Evolutionary conservation across 2,329 filamentous ascomycete genomes (phyloP).

Genomic region (Diaporthe citriasiana): DNA sequence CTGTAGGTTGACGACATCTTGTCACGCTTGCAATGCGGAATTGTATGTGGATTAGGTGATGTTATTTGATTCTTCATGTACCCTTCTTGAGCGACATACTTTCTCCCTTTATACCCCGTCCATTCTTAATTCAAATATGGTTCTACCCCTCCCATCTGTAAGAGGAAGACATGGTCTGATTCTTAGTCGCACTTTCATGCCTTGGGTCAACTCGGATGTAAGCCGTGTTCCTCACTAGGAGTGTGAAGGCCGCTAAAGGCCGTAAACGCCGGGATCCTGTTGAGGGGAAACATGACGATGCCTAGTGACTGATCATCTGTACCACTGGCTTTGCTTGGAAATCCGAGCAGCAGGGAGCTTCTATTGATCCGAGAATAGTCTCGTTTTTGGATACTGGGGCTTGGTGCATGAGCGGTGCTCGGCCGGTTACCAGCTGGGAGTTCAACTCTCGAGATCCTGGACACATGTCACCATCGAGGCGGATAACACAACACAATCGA

Average conservation of each 20-base stretch:
- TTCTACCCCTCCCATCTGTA: not conserved
- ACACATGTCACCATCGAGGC: not conserved
- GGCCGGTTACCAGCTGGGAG: not conserved
- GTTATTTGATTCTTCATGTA: not conserved
- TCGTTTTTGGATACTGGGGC: not conserved
- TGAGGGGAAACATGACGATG: not conserved
- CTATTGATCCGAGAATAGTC: not conserved
- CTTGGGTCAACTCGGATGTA: constrained; percentile 24
- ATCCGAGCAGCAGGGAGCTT: not conserved
- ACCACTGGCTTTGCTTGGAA: not conserved
- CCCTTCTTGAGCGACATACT: not conserved
- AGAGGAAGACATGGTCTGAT: not conserved
- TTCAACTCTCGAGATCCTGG: not conserved
- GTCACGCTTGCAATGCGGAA: not conserved
- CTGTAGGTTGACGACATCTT: constrained; percentile 33
- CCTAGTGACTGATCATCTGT: not conserved
- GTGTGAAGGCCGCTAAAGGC: constrained; percentile 20
- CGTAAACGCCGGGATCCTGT: constrained; percentile 26
- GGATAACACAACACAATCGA: not conserved
- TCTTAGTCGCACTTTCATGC: not conserved
- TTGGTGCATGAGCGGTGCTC: not conserved
- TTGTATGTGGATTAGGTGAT: not conserved
- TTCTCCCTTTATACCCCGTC: not conserved
- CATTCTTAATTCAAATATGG: not conserved
- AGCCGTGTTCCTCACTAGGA: not conserved